Conservation (phyloP, 139 green algal species). For the Closterium sp. region DNA sequence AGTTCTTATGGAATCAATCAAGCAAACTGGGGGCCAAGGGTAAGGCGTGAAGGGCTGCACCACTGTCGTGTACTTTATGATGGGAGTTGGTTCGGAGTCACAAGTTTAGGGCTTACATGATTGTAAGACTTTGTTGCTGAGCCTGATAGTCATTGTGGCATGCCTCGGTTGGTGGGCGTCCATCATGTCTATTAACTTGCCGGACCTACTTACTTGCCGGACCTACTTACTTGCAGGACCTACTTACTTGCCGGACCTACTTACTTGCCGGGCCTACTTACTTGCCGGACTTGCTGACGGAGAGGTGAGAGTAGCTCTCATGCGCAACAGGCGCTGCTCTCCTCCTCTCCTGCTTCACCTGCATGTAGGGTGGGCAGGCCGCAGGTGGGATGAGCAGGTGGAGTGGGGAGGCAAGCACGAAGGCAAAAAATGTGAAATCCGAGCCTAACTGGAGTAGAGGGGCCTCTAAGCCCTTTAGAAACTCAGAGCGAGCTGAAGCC, state of each 20-base stretch:
- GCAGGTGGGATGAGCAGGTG: not conserved
- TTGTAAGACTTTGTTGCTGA: too few relatives aligned
- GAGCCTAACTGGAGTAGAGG: too few relatives aligned
- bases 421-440: not conserved
- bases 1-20: too few relatives aligned
- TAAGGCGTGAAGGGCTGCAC: not conserved
- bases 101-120: too few relatives aligned
- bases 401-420: not conserved
- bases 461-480: too few relatives aligned
- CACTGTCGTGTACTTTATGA: not conserved
- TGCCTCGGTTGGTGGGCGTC: too few relatives aligned
- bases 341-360: not conserved
- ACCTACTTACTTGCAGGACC: not conserved
- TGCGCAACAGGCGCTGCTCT: not conserved
- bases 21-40: too few relatives aligned
- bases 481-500: too few relatives aligned
- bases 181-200: constrained; percentile 15
- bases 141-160: too few relatives aligned
- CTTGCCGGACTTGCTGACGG: constrained; percentile 46
- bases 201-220: too few relatives aligned
- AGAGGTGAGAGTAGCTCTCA: constrained; percentile 17
- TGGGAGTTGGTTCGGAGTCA: too few relatives aligned
- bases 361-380: not conserved
- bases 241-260: not conserved
- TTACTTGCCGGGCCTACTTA: not conserved